Percentiles rank a stretch among this genome's conserved stretches.
Conservation (phyloP, 495 filamentous ascomycete genomes). For the Neurospora sp. region DNA sequence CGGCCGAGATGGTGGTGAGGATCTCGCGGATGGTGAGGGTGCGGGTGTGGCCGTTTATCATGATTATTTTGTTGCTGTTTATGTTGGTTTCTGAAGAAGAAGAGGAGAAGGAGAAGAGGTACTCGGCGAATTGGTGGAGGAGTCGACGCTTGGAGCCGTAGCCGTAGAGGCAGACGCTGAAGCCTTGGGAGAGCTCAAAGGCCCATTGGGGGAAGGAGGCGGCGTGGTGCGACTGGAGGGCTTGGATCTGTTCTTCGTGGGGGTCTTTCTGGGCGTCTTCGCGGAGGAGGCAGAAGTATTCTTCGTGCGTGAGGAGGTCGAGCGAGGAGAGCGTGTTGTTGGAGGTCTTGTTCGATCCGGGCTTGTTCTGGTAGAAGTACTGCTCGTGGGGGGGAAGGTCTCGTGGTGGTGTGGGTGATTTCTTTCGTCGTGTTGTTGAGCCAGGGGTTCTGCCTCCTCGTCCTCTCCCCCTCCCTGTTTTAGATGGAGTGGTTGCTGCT, state of each 20-base stretch:
- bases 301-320: slow-evolving; percentile 72
- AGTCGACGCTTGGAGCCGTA: slow-evolving; percentile 81
- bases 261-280: slow-evolving; percentile 42
- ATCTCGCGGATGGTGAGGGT: slow-evolving; percentile 70
- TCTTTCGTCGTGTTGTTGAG: slow-evolving; percentile 38
- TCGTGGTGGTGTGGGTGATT: slow-evolving; percentile 67
- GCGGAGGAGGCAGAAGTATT: slow-evolving; percentile 68
- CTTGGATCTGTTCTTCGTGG: slow-evolving; percentile 59
- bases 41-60: slow-evolving; percentile 81
- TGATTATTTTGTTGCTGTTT: slow-evolving; percentile 50
- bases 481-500: slow-evolving; percentile 17
- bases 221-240: slow-evolving; percentile 64
- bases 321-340: slow-evolving; percentile 73
- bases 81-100: background rate
- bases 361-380: slow-evolving; percentile 88
- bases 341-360: slow-evolving; percentile 71
- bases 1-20: slow-evolving; percentile 59
- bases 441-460: slow-evolving; percentile 20
- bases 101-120: slow-evolving; percentile 41
- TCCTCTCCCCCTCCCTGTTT: slow-evolving; percentile 16
- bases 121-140: slow-evolving; percentile 64
- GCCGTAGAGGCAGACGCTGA: slow-evolving; percentile 86
- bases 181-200: slow-evolving; percentile 82
- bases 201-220: slow-evolving; percentile 83
- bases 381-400: slow-evolving; percentile 78